phyloP scores from a whole-genome alignment of 306 rosid genomes.

The Carpinus fangiana region DNA sequence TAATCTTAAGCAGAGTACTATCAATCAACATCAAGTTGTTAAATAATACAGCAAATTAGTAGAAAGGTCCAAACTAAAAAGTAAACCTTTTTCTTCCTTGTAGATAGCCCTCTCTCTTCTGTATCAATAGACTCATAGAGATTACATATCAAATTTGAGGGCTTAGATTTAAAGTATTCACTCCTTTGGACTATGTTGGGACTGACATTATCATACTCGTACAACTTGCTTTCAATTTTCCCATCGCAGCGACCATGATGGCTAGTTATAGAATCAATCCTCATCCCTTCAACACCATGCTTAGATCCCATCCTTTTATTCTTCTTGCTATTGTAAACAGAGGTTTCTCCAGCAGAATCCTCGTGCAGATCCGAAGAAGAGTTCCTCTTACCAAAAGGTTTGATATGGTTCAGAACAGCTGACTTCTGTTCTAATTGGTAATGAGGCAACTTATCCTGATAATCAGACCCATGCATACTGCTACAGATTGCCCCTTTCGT shows the following conservation, averaged over 20 bases:
- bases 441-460: constrained; percentile 54
- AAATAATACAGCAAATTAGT: neutral
- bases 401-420: constrained; percentile 29
- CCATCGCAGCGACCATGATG: constrained; percentile 55
- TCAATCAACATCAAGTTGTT: neutral
- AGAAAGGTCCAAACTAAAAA: constrained; percentile 23
- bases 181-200: constrained; percentile 48
- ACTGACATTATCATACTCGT: constrained; percentile 43
- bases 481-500: constrained; percentile 56
- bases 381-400: constrained; percentile 52
- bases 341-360: constrained; percentile 52
- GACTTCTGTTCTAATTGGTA: constrained; percentile 44
- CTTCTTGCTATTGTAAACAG: constrained; percentile 48
- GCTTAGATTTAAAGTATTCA: constrained; percentile 52
- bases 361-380: constrained; percentile 64
- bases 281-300: constrained; percentile 52
- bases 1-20: constrained; percentile 27
- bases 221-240: constrained; percentile 41
- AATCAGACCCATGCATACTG: constrained; percentile 48
- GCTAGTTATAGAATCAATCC: constrained; percentile 55
- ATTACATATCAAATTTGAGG: constrained; percentile 42
- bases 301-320: constrained; percentile 49
- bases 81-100: constrained; percentile 47
- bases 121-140: constrained; percentile 37
- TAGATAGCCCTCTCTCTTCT: constrained; percentile 50